Percentiles rank a stretch among this genome's conserved stretches.
Conservation (phyloP, 345 rosid species). For the Conringia planisiliqua region DNA sequence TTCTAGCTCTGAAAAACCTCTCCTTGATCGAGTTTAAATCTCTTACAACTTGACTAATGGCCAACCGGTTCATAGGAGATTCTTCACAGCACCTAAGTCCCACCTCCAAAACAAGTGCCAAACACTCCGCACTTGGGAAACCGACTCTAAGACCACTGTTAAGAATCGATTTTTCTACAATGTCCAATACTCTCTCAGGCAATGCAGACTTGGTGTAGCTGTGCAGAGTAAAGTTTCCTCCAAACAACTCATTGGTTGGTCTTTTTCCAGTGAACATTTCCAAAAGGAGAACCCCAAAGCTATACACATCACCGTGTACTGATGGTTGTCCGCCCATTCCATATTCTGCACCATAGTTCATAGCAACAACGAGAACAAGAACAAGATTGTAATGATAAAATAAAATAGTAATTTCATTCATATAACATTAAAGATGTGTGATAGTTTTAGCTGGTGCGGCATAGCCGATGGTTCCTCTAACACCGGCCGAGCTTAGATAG, state of each 20-base stretch:
- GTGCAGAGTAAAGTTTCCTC: conserved; percentile 20
- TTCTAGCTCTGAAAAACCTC: not conserved
- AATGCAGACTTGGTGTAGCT: conserved; percentile 16
- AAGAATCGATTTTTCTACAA: conserved; percentile 15
- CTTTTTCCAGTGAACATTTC: conserved; percentile 19
- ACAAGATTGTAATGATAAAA: not conserved
- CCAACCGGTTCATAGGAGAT: conserved; percentile 12
- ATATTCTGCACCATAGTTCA: conserved; percentile 23
- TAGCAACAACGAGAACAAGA: not conserved
- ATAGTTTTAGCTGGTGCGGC: conserved; percentile 27
- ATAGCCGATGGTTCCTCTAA: conserved; percentile 29
- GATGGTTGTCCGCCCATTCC: conserved; percentile 35
- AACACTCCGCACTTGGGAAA: not conserved
- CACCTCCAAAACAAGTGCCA: conserved; percentile 1
- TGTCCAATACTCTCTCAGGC: conserved; percentile 5
- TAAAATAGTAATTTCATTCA: not conserved
- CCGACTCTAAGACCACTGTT: not conserved
- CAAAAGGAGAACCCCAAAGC: conserved; percentile 11
- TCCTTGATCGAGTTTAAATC: conserved; percentile 21
- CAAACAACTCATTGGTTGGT: conserved; percentile 34
- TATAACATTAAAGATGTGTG: not conserved
- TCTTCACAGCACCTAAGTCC: conserved; percentile 34
- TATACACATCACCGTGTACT: conserved; percentile 17
- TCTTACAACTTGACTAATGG: not conserved
- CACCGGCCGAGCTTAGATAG: not conserved